Base-by-base conservation (phyloP, 345 rosid genomes). In the Arabis hirsuta region DNA sequence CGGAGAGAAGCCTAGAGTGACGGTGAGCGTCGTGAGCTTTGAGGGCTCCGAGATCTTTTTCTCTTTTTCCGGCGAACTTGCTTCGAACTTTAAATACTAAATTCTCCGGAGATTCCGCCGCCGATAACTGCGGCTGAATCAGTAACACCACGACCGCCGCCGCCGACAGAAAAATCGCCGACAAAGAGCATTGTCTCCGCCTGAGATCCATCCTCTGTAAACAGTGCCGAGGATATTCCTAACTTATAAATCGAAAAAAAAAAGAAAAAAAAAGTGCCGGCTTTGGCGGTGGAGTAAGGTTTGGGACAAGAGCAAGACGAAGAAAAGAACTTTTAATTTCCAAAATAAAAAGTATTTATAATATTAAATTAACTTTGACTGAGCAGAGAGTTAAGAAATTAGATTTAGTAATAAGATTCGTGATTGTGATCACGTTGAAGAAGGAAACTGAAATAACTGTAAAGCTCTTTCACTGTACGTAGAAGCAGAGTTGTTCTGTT, bases 1-100 rank as follows among this genome's bases (percentile, higher is more conserved):
- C 73, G 68, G 92, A 76, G 67, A 94, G 88, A 55, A 85, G 76
- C 60, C 98, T 79, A 8, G 87, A 73, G 55, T 88, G 97, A 53
- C 97, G 98, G 72, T 42, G 88, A 39, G 73, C 56, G 56, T 95
- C 99, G 67, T 91, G 98, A 50, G 83, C 73, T 72, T 61, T 88
- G 24, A 90, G 71, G 9, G 86, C 91, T 50, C 73, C 67, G 16
- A 91, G 80, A 29, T 77, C 78, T 26, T 74, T 84, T 63, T 65
- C 80, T 52, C 59, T 65, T 48, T 62, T 65, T 0, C 89, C 96
- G 19, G 83, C 83, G 78, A 90, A 88, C 66, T 86, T 91, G 80
- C 78, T 81, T 19, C 82, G 79, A 5, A 95, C 97, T 11, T 84
- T 12, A 51, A 95, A 83, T 27, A 87, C 83, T 32, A 87, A 6